Evolutionary conservation across 805 yeast species (phyloP).

Genomic region (Suhomyces sp.): DNA sequence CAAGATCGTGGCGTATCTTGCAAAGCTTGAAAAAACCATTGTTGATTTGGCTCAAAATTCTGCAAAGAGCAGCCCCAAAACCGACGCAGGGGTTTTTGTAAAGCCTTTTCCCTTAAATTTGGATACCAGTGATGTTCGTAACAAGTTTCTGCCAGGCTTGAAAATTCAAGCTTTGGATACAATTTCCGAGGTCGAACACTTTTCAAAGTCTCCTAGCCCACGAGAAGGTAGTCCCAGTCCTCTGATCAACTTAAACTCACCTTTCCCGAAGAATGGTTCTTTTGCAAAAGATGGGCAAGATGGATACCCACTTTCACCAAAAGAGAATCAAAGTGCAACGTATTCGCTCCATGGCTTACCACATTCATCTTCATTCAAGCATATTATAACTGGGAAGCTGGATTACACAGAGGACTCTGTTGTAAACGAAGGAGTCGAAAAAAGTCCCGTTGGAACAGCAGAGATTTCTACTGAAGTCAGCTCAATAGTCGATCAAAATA

Average conservation of each 20-base stretch:
- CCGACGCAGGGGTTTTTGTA: slow-evolving; percentile 5
- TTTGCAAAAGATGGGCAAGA: no score
- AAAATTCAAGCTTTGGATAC: neutral
- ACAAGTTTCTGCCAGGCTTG: neutral
- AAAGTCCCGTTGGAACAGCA: no score
- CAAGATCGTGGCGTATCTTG: neutral
- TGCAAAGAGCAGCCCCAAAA: neutral
- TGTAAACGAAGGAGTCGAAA: no score
- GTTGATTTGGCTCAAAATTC: slow-evolving; percentile 1
- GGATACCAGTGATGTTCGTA: neutral
- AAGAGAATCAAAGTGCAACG: no score
- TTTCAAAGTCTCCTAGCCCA: neutral
- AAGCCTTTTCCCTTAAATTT: slow-evolving; percentile 23
- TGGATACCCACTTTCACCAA: no score
- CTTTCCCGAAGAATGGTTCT: neutral
- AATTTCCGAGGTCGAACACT: neutral
- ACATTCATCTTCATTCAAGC: neutral
- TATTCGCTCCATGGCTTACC: neutral
- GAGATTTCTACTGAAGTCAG: no score
- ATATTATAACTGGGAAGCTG: neutral
- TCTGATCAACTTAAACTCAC: neutral
- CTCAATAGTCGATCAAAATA: no score
- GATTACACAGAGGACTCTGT: no score
- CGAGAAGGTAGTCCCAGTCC: neutral
- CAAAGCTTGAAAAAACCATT: slow-evolving; percentile 4